These are phyloP conservation scores for Neodidymelliopsis sp. DNA, from an alignment of 2,329 filamentous ascomycete genomes.

Conservation along the genomic window DNA sequence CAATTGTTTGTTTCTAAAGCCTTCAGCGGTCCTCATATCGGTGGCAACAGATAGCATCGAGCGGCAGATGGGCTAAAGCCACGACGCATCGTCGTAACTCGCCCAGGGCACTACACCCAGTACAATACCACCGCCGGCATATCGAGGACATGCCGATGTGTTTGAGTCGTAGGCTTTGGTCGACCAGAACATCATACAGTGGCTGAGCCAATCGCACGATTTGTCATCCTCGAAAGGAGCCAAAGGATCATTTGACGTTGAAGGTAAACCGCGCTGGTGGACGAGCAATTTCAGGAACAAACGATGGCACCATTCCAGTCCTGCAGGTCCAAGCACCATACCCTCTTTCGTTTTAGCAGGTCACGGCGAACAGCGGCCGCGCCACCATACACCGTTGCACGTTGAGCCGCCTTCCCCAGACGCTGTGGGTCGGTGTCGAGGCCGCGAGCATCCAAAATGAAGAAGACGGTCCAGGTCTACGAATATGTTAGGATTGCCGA, in stretches of 20 bases:
- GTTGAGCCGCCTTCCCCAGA: slow-evolving; percentile 16
- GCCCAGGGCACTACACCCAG: not conserved
- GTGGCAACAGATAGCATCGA: not conserved
- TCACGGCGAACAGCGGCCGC: slow-evolving; percentile 1
- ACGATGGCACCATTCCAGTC: slow-evolving; percentile 3
- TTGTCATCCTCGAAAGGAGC: slow-evolving; percentile 14
- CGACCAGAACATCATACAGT: slow-evolving; percentile 9
- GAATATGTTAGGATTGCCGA: slow-evolving; percentile 6
- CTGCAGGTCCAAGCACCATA: not conserved
- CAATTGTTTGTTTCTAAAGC: too few species aligned
- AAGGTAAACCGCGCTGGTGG: slow-evolving; percentile 8
- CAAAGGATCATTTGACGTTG: slow-evolving; percentile 11
- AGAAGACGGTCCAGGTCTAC: slow-evolving; percentile 6
- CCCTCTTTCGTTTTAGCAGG: slow-evolving; percentile 1
- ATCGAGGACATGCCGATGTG: not conserved
- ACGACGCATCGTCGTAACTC: slow-evolving; percentile 5
- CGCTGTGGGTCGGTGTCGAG: slow-evolving; percentile 10
- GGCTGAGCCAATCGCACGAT: not conserved
- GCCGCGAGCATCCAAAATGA: slow-evolving; percentile 10
- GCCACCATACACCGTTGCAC: slow-evolving; percentile 11
- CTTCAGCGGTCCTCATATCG: not conserved
- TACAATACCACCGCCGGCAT: not conserved
- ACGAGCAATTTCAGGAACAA: slow-evolving; percentile 8
- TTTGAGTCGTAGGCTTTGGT: slow-evolving; percentile 10
- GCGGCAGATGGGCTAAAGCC: slow-evolving; percentile 2